These are phyloP conservation scores for Globisporangium abappressorium DNA, from an alignment of 352 stramenopile species.

Conservation along the genomic window DNA sequence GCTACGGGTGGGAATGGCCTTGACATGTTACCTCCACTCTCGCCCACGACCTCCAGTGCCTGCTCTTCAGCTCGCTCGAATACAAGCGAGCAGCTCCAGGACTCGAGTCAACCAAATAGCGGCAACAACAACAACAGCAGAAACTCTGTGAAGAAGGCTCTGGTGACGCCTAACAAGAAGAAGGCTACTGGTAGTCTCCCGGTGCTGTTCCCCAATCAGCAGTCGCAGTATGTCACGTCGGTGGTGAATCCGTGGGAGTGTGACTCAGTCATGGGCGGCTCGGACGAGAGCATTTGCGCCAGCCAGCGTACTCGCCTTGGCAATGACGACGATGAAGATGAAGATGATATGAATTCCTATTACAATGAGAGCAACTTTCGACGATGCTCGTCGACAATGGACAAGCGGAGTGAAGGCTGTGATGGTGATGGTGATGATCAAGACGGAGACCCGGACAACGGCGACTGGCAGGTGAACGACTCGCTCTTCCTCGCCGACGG, in stretches of 20 bases:
- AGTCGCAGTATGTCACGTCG: constrained; percentile 8
- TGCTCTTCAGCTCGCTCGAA: constrained; percentile 34
- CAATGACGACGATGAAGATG: constrained; percentile 17
- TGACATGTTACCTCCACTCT: constrained; percentile 22
- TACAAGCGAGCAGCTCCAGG: constrained; percentile 24
- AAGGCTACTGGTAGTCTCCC: constrained; percentile 20
- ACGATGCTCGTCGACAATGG: constrained; percentile 11
- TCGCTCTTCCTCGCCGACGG: constrained; percentile 87
- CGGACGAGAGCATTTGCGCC: constrained; percentile 35
- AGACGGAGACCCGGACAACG: constrained; percentile 20
- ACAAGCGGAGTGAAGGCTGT: constrained; percentile 17
- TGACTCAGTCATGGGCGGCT: constrained; percentile 46
- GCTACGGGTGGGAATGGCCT: background rate
- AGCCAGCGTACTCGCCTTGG: constrained; percentile 42
- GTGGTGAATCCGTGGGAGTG: constrained; percentile 55
- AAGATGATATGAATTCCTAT: background rate
- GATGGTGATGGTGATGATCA: constrained; percentile 14
- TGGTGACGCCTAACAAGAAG: background rate
- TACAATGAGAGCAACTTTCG: constrained; percentile 6
- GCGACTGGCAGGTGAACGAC: constrained; percentile 72
- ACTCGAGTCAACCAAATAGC: constrained; percentile 8
- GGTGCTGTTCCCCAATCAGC: constrained; percentile 20
- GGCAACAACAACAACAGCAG: constrained; percentile 4
- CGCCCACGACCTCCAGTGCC: constrained; percentile 24
- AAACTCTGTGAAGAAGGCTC: background rate